These are phyloP conservation scores for Spergularia azorica DNA, from an alignment of 179 eudicot species.

Conservation along the genomic window DNA sequence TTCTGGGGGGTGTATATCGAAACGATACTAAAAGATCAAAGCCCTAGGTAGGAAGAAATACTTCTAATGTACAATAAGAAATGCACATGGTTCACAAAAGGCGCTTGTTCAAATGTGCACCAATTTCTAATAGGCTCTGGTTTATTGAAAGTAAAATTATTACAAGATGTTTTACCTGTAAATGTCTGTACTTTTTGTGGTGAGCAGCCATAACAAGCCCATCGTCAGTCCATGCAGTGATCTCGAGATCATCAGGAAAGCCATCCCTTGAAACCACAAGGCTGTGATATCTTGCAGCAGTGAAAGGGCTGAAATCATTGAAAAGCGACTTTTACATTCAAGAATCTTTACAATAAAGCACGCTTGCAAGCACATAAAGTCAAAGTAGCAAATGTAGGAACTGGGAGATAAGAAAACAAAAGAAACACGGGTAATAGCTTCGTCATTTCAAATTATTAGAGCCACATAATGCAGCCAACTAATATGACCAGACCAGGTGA, in stretches of 20 bases:
- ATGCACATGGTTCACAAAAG: background rate
- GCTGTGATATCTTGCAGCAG: conserved; percentile 96
- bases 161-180: conserved; percentile 53
- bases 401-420: too few species aligned
- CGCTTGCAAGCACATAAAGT: background rate
- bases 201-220: conserved; percentile 98
- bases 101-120: conserved; percentile 1
- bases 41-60: background rate
- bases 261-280: conserved; percentile 85
- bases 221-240: conserved; percentile 99
- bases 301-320: conserved; percentile 71
- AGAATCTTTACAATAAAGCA: background rate
- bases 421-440: too few species aligned
- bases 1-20: background rate
- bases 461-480: too few species aligned
- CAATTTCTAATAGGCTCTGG: background rate
- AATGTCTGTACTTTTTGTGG: conserved; percentile 67
- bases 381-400: background rate
- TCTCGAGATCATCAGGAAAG: conserved; percentile 91
- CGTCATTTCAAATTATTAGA: too few species aligned
- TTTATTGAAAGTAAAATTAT: background rate
- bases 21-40: background rate
- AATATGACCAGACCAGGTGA: too few species aligned
- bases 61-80: background rate
- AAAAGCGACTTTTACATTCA: background rate